Evolutionary conservation across 2,329 filamentous ascomycete species (phyloP).

Genomic region (Sporothrix dimorphospora): DNA sequence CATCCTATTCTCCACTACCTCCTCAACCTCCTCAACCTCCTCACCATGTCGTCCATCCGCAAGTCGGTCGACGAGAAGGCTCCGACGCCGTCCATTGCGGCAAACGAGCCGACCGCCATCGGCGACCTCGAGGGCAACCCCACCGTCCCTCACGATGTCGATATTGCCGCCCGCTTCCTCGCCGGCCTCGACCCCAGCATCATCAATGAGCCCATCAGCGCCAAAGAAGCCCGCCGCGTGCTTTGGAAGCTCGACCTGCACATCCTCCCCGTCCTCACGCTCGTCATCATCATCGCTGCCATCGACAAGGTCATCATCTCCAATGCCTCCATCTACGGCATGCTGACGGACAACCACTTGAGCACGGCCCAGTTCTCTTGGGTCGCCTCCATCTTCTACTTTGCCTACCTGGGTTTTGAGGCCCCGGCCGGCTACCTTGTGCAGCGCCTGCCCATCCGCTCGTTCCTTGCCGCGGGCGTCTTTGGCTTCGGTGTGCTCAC

Average conservation of each 20-base stretch:
- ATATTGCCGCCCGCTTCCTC: slow-evolving; percentile 24
- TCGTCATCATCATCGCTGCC: slow-evolving; percentile 20
- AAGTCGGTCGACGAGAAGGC: slow-evolving; percentile 22
- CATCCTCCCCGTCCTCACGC: slow-evolving; percentile 22
- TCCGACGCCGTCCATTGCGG: neutral
- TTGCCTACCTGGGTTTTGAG: slow-evolving; percentile 39
- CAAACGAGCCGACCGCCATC: neutral
- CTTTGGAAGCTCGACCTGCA: slow-evolving; percentile 27
- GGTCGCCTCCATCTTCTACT: slow-evolving; percentile 42
- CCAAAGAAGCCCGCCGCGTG: slow-evolving; percentile 19
- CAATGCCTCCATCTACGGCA: slow-evolving; percentile 29
- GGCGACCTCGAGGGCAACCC: neutral
- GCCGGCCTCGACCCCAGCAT: slow-evolving; percentile 14
- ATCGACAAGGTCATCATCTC: slow-evolving; percentile 28
- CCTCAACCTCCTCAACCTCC: neutral
- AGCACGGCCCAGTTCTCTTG: slow-evolving; percentile 37
- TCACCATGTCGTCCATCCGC: slow-evolving; percentile 7
- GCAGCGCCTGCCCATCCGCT: slow-evolving; percentile 52
- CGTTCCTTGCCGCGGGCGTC: slow-evolving; percentile 63
- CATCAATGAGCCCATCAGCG: slow-evolving; percentile 19
- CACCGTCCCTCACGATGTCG: neutral
- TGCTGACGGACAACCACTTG: slow-evolving; percentile 29
- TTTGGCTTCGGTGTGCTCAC: slow-evolving; percentile 62
- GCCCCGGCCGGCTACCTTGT: slow-evolving; percentile 21
- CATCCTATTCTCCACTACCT: no score